Evolutionary conservation across 441 rosid genomes (phyloP), one percentile per base, ranked within the genome.

Genomic region (Isatis lusitanica): DNA sequence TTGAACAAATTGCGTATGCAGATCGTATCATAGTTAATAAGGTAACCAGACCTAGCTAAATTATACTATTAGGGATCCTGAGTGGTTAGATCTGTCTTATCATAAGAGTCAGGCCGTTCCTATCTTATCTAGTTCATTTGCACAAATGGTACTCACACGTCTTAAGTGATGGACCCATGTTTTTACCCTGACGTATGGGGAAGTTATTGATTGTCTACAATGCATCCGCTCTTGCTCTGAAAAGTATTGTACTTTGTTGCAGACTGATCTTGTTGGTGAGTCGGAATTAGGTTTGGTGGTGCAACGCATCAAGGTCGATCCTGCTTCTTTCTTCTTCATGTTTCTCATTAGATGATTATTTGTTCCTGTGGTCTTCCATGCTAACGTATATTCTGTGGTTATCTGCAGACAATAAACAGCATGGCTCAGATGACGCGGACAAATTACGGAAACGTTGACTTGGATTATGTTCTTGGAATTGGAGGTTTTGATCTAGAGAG

Each of bases 401-500:
- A 52, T 62, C 48, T 76, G 79, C 89, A 94, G 97, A 83, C 79
- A 70, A 90, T 92, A 44, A 94, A 92, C 72, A 67, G 82, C 59
- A 87, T 92, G 94, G 98, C 99, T 71, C 78, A 83, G 78, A 67
- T 92, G 87, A 89, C 85, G 62, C 80, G 70, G 56, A 91, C 99
- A 43, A 84, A 86, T 69, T 91, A 78, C 74, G 98, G 99, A 75
- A 85, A 90, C 63, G 97, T 92, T 79, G 92, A 95, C 87, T 84
- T 95, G 86, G 96, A 92, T 66, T 92, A 90, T 81, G 97, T 92
- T 81, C 97, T 95, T 82, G 98, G 99, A 43, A 88, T 92, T 82
- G 97, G 99, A 68, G 99, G 99, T 77, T 94, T 92, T 83, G 98
- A 94, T 85, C 81, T 94, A 74, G 98, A 92, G 83, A 89, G 99